phyloP scores from a whole-genome alignment of 139 green algal genomes.

The Tetraselmis chui region DNA sequence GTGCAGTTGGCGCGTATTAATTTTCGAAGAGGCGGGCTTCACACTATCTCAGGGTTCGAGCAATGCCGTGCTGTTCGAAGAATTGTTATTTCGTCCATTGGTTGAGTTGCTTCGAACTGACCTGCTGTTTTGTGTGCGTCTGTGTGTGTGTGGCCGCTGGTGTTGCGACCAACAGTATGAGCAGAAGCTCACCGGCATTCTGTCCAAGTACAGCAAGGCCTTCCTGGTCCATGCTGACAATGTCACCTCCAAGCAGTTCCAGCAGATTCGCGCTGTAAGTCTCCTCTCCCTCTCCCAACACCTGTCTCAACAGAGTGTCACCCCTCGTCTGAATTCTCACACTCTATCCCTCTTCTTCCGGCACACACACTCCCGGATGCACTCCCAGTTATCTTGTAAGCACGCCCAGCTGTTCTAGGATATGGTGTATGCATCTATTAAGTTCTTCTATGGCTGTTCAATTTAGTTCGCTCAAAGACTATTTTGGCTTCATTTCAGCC shows the following conservation, averaged over 20 bases:
- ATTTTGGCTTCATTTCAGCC: too few species aligned
- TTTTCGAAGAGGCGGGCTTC: not conserved
- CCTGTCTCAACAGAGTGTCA: too few species aligned
- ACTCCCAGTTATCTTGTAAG: too few species aligned
- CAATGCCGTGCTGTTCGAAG: not conserved
- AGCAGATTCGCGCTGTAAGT: slow-evolving; percentile 87
- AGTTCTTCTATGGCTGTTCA: too few species aligned
- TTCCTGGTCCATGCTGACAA: slow-evolving; percentile 97
- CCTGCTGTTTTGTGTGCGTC: not conserved
- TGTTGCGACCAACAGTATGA: too few species aligned
- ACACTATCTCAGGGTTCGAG: not conserved
- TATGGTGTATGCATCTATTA: too few species aligned
- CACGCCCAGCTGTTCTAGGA: too few species aligned
- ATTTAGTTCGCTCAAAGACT: too few species aligned
- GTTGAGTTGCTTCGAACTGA: not conserved
- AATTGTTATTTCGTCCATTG: not conserved
- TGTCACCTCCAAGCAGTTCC: slow-evolving; percentile 98
- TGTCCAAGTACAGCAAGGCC: slow-evolving; percentile 76
- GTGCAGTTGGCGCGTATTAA: too few species aligned
- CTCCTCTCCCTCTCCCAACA: too few species aligned
- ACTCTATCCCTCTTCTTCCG: not conserved
- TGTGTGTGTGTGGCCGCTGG: too few species aligned
- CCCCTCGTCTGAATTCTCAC: not conserved
- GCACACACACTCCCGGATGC: too few species aligned
- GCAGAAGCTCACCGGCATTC: slow-evolving; percentile 62